Conservation (phyloP, 345 rosid species). For the Populus ilicifolia region DNA sequence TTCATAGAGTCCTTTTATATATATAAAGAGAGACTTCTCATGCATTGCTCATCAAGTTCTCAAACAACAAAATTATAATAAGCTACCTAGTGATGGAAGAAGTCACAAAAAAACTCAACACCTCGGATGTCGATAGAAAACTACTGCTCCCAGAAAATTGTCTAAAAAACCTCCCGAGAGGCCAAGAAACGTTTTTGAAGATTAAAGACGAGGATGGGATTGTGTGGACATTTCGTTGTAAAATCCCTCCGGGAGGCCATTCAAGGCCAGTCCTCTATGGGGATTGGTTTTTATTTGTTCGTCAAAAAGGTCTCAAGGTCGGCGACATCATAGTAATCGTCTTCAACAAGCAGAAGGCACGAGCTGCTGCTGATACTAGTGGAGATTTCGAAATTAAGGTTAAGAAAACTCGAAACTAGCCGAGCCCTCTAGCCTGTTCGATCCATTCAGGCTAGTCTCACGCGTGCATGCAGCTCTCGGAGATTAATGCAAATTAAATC, state of each 20-base stretch:
- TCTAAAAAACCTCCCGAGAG: background rate
- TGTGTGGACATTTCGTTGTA: background rate
- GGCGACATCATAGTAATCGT: background rate
- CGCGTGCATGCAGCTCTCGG: too few relatives aligned
- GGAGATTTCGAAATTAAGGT: background rate
- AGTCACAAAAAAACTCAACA: background rate
- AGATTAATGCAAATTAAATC: too few relatives aligned
- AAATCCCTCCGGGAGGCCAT: background rate
- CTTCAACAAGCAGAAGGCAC: background rate
- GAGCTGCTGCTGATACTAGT: background rate
- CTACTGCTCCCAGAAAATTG: background rate
- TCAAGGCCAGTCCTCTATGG: background rate
- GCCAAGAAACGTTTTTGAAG: background rate
- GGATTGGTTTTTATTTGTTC: background rate
- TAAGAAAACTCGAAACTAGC: background rate
- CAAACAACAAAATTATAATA: background rate
- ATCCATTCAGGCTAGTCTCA: too few relatives aligned
- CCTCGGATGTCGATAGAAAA: background rate
- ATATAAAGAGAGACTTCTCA: too few relatives aligned
- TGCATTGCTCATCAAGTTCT: too few relatives aligned
- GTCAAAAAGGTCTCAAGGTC: background rate
- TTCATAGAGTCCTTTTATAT: too few relatives aligned
- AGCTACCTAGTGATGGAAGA: background rate
- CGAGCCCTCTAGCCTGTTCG: too few relatives aligned
- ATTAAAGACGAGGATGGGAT: background rate